Evolutionary conservation across 352 stramenopile genomes (phyloP), one percentile per base, ranked within the genome.

Genomic region (Peronospora tabacina): DNA sequence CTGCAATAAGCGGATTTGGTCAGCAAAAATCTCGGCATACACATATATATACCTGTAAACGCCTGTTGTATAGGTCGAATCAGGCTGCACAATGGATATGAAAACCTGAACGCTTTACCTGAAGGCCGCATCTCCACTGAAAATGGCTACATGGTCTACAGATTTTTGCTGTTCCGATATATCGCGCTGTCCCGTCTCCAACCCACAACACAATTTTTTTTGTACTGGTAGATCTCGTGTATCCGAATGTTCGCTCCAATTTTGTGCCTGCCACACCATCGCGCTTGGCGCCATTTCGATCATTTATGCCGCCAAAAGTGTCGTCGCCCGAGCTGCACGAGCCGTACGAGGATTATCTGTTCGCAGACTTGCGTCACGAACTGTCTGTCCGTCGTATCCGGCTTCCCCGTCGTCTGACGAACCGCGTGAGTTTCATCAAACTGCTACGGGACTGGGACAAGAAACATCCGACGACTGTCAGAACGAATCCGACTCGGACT

Each of bases 281-380:
- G 22, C 2, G 17, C 47, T 49, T 55, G 17, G 37, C 40, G 34
- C 34, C 28, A 49, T 54, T 46, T 44, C 24, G 16, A 24, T 43
- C 42, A 41, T 57, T 35, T 35, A 66, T 66, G 58, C 44, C 52
- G 52, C 30, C 30, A 28, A 52, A 55, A 32, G 42, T 29, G 47
- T 24, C 51, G 29, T 15, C 36, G 39, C 33, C 48, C 13, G n/a
- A 54, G 42, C 53, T 76, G 11, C 38, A 36, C 37, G 63, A 73
- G 42, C 72, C 72, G 44, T 83, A 83, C 66, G 72, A 80, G 8
- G 28, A 60, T 5, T 54, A 63, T 40, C 22, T 29, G n/a, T 64
- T 65, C 45, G 35, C 49, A n/a, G 49, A 61, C 13, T 55, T 83
- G 45, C 64, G 67, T 29, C 48, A 52, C 34, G 72, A 80, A 38